These are phyloP conservation scores for Zasmidium cellare DNA, from an alignment of 2,329 filamentous ascomycete species.

Conservation along the genomic window DNA sequence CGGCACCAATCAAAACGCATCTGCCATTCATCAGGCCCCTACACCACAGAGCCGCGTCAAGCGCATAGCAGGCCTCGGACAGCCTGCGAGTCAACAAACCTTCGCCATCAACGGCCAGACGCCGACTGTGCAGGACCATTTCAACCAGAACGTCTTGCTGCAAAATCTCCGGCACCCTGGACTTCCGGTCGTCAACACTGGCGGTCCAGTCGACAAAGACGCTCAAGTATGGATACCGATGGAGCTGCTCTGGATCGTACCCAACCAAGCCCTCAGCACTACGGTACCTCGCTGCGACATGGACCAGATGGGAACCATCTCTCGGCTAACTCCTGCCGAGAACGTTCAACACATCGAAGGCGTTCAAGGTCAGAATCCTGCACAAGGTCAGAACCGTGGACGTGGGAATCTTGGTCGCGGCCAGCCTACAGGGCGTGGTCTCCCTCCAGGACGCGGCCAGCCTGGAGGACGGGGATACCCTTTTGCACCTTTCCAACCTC, in stretches of 20 bases:
- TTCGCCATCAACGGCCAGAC: neutral
- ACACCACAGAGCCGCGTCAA: neutral
- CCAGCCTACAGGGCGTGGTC: no score
- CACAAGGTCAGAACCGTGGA: no score
- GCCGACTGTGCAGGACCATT: constrained; percentile 9
- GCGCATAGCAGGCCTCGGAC: constrained; percentile 3
- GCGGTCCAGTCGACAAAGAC: neutral
- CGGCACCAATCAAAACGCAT: neutral
- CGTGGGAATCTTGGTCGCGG: no score
- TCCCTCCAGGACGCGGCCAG: no score
- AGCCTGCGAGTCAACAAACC: neutral
- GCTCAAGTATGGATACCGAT: constrained; percentile 7
- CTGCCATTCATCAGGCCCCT: neutral
- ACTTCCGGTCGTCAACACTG: constrained; percentile 7
- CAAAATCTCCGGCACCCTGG: neutral
- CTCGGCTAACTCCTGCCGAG: neutral
- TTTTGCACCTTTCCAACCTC: no score
- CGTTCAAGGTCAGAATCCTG: no score
- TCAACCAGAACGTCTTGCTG: constrained; percentile 8
- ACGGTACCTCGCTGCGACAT: constrained; percentile 7
- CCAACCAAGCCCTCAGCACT: constrained; percentile 3
- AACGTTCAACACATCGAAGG: neutral
- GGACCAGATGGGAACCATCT: neutral
- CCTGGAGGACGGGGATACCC: no score
- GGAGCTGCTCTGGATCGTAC: constrained; percentile 9